A percentile compares a stretch with the other conserved stretches of the same genome.
Conservation (phyloP, 202 grass and related monocot genomes). For the Zizania palustris region DNA sequence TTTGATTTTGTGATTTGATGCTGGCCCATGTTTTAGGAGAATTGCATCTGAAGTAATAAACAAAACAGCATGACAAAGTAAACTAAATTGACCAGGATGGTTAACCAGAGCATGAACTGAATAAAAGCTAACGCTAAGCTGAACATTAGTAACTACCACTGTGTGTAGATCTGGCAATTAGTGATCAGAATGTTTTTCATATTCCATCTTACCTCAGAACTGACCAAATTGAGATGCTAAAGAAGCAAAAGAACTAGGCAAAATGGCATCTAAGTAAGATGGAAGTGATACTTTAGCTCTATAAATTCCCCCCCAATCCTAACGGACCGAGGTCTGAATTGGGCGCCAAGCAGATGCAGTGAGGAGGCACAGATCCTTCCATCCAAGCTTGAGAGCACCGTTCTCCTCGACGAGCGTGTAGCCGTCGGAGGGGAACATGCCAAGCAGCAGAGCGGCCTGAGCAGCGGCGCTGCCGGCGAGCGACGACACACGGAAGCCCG, state of each 20-base stretch:
- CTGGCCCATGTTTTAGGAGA: neutral
- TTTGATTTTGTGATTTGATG: neutral
- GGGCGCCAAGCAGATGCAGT: constrained; percentile 91
- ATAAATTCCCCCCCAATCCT: neutral
- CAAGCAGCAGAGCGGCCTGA: constrained; percentile 83
- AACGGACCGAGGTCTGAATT: constrained; percentile 49
- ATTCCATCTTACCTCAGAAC: constrained; percentile 8
- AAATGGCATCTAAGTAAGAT: constrained; percentile 15
- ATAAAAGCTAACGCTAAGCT: constrained; percentile 18
- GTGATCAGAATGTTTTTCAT: constrained; percentile 44
- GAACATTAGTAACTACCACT: constrained; percentile 39
- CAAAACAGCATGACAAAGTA: neutral
- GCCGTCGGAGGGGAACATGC: constrained; percentile 93
- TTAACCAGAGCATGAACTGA: neutral
- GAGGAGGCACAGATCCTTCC: constrained; percentile 93
- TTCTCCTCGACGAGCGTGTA: constrained; percentile 97
- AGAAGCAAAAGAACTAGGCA: constrained; percentile 38
- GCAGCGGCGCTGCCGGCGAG: constrained; percentile 76
- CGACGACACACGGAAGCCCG: constrained; percentile 62
- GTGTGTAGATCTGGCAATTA: constrained; percentile 35
- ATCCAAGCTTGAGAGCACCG: constrained; percentile 82
- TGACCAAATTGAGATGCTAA: constrained; percentile 32
- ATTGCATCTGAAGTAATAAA: neutral
- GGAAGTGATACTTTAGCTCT: too few relatives aligned
- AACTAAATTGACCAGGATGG: neutral